These are phyloP conservation scores for Prunus padus DNA, from an alignment of 306 rosid genomes.

Conservation along the genomic window DNA sequence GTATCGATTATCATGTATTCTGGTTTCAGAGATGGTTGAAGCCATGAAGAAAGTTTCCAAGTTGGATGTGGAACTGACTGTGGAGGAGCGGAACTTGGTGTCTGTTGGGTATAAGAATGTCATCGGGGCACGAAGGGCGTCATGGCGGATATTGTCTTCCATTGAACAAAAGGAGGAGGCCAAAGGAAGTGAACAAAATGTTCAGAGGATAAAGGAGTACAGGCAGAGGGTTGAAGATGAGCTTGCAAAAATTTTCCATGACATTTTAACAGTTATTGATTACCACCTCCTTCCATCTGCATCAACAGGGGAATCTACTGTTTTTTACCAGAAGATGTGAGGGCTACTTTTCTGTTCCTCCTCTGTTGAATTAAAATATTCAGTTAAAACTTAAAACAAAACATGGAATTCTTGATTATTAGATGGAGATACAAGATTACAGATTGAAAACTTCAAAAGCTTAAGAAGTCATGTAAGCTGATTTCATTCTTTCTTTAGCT, in stretches of 20 bases:
- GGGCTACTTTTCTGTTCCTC: not conserved
- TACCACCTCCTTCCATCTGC: conserved; percentile 45
- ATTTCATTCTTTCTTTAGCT: not conserved
- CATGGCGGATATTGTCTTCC: conserved; percentile 48
- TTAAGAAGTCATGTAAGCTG: not conserved
- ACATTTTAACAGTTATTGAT: conserved; percentile 38
- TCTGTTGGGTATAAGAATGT: conserved; percentile 48
- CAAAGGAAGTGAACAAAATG: conserved; percentile 39
- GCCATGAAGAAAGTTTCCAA: conserved; percentile 41
- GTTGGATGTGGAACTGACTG: conserved; percentile 46
- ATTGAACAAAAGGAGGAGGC: conserved; percentile 45
- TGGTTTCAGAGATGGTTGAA: conserved; percentile 44
- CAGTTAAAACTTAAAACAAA: not conserved
- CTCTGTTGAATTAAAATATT: not conserved
- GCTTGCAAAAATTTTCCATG: conserved; percentile 37
- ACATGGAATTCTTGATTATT: not conserved
- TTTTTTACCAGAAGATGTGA: conserved; percentile 44
- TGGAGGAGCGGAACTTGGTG: conserved; percentile 40
- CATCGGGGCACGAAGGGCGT: conserved; percentile 45
- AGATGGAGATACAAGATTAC: too few relatives aligned
- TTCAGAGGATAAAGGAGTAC: conserved; percentile 35
- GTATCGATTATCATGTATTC: not conserved
- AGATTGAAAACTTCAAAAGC: not conserved
- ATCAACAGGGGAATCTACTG: conserved; percentile 38
- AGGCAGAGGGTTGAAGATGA: conserved; percentile 45